Evolutionary conservation across 495 filamentous ascomycete genomes (phyloP).

Genomic region (Penicillium ochrochloron): DNA sequence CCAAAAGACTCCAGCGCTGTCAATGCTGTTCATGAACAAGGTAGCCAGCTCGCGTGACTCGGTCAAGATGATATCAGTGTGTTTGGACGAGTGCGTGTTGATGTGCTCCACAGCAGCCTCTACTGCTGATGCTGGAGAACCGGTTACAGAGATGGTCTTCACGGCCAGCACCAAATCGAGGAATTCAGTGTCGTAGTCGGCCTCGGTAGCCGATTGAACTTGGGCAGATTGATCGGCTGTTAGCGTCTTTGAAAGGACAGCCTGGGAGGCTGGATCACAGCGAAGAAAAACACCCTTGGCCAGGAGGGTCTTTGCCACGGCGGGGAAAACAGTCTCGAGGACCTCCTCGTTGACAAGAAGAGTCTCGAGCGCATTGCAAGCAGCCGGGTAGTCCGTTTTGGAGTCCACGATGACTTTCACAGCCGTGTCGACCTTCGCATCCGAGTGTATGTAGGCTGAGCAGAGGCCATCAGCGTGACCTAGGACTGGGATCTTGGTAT

Average conservation of each 20-base stretch:
- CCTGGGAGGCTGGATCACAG: conserved; percentile 72
- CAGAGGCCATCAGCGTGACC: conserved; percentile 97
- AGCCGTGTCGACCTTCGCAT: conserved; percentile 73
- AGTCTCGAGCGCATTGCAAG: conserved; percentile 91
- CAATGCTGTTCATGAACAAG: conserved; percentile 79
- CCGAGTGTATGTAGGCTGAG: conserved; percentile 81
- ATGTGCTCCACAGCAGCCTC: conserved; percentile 83
- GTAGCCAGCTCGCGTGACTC: conserved; percentile 65
- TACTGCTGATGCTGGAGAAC: conserved; percentile 43
- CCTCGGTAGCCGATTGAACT: conserved; percentile 66
- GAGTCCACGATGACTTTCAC: conserved; percentile 84
- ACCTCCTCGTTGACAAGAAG: conserved; percentile 79
- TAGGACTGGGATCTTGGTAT: conserved; percentile 92
- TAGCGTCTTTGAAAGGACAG: conserved; percentile 54
- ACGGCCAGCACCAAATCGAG: conserved; percentile 83
- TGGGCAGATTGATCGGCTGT: conserved; percentile 39
- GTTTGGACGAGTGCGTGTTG: conserved; percentile 88
- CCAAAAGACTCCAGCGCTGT: conserved; percentile 95
- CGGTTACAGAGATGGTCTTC: conserved; percentile 65
- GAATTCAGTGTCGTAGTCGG: conserved; percentile 89
- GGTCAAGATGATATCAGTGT: conserved; percentile 92
- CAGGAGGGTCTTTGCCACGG: conserved; percentile 71
- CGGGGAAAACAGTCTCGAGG: conserved; percentile 69
- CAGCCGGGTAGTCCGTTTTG: conserved; percentile 93
- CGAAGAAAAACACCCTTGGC: conserved; percentile 80